Evolutionary conservation across 2,329 filamentous ascomycete genomes (phyloP).

Genomic region (Exophiala oligosperma): DNA sequence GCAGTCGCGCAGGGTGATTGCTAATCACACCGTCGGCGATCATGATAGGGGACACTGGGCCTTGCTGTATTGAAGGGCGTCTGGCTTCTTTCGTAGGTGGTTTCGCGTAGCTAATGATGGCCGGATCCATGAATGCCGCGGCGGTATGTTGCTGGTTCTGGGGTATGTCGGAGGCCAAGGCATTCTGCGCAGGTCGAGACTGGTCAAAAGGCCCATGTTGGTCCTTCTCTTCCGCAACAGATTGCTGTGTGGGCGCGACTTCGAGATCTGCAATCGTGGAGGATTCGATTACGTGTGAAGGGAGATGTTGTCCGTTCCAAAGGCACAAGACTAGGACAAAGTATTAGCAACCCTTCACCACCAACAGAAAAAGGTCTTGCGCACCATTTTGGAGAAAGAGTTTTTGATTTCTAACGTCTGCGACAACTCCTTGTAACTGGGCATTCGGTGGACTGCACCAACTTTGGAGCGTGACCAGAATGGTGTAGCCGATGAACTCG

Average conservation of each 20-base stretch:
- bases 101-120: slow-evolving; percentile 69
- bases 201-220: slow-evolving; percentile 18
- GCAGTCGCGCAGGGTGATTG: slow-evolving; percentile 18
- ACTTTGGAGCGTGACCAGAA: slow-evolving; percentile 66
- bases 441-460: slow-evolving; percentile 58
- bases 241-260: slow-evolving; percentile 41
- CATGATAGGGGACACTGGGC: slow-evolving; percentile 33
- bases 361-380: slow-evolving; percentile 26
- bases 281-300: slow-evolving; percentile 58
- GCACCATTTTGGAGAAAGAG: slow-evolving; percentile 72
- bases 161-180: slow-evolving; percentile 11
- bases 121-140: slow-evolving; percentile 69
- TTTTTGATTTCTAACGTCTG: slow-evolving; percentile 67
- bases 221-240: slow-evolving; percentile 20
- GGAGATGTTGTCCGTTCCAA: slow-evolving; percentile 53
- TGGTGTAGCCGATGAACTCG: slow-evolving; percentile 73
- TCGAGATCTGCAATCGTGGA: slow-evolving; percentile 60
- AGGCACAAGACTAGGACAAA: slow-evolving; percentile 43
- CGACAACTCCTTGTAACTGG: slow-evolving; percentile 68
- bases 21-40: slow-evolving; percentile 32
- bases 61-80: slow-evolving; percentile 18
- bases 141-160: slow-evolving; percentile 21
- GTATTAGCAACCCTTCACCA: slow-evolving; percentile 33
- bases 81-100: slow-evolving; percentile 21
- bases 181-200: slow-evolving; percentile 1